Conservation (phyloP, 2,329 filamentous ascomycete genomes). For the Simplicillium sp. region DNA sequence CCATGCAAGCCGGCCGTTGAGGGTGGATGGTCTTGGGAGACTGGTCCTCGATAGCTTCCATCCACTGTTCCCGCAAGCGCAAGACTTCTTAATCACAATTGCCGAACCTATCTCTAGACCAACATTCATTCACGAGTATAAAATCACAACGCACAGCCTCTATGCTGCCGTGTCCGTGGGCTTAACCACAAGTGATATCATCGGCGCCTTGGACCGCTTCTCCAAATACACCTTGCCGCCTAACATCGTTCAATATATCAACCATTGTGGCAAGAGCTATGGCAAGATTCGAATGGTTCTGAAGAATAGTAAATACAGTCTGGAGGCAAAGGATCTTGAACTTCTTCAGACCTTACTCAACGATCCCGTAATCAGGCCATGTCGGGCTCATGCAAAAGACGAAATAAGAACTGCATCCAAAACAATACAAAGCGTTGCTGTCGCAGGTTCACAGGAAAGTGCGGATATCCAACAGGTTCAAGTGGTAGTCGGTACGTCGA, state of each 20-base stretch:
- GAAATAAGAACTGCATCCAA: no score
- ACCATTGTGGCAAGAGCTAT: background rate
- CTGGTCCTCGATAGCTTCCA: constrained; percentile 91
- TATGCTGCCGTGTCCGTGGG: constrained; percentile 91
- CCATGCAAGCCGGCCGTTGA: constrained; percentile 73
- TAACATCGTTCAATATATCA: background rate
- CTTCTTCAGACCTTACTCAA: background rate
- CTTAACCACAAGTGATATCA: constrained; percentile 81
- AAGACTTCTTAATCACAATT: constrained; percentile 85
- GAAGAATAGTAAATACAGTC: background rate
- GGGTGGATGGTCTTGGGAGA: constrained; percentile 74
- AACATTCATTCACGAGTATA: constrained; percentile 78
- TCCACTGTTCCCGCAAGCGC: constrained; percentile 66
- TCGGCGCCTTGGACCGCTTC: constrained; percentile 40
- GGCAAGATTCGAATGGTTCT: background rate
- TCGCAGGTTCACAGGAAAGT: background rate
- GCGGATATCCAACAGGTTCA: background rate
- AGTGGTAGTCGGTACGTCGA: no score
- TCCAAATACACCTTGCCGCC: background rate
- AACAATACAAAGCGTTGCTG: background rate
- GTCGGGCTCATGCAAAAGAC: no score
- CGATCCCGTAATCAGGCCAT: background rate
- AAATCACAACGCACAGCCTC: constrained; percentile 74
- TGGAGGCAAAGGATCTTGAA: background rate
- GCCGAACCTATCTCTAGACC: constrained; percentile 81